These are phyloP conservation scores for Magnusiomyces tetraspermus DNA, from an alignment of 1,139 yeast species.

Conservation along the genomic window DNA sequence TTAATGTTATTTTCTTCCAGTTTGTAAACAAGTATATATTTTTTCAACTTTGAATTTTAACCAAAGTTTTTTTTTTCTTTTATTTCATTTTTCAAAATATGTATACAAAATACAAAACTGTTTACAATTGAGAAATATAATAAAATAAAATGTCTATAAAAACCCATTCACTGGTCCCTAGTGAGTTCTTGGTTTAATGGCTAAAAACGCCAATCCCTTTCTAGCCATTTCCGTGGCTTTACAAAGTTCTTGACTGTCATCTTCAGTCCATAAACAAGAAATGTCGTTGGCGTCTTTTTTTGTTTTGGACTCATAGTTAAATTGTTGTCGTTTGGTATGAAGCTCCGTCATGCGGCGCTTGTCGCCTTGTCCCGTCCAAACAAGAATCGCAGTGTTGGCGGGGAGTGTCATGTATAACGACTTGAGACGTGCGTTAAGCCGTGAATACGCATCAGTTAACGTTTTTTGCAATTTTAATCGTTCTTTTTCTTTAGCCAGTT, in stretches of 20 bases:
- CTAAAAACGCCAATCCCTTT: slow-evolving; percentile 44
- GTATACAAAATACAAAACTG: not conserved
- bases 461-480: not conserved
- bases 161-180: not conserved
- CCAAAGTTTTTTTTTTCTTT: not conserved
- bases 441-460: slow-evolving; percentile 4
- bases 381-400: slow-evolving; percentile 47
- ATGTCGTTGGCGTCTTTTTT: slow-evolving; percentile 37
- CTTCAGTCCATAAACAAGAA: slow-evolving; percentile 45
- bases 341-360: slow-evolving; percentile 45
- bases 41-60: not conserved
- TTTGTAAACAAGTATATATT: no score
- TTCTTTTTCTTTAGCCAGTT: not conserved
- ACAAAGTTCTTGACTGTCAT: slow-evolving; percentile 37
- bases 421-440: slow-evolving; percentile 40
- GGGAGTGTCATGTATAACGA: slow-evolving; percentile 48
- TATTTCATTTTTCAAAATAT: not conserved
- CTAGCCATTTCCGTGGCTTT: slow-evolving; percentile 33
- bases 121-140: not conserved
- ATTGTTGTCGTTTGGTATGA: slow-evolving; percentile 36
- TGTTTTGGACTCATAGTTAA: slow-evolving; percentile 37
- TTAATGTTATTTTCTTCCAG: not conserved
- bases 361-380: slow-evolving; percentile 58
- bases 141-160: not conserved
- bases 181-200: not conserved